A percentile compares a stretch with the other conserved stretches of the same genome.
Conservation (phyloP, 2,329 filamentous ascomycete genomes). For the Calonectria pseudoreteaudii region DNA sequence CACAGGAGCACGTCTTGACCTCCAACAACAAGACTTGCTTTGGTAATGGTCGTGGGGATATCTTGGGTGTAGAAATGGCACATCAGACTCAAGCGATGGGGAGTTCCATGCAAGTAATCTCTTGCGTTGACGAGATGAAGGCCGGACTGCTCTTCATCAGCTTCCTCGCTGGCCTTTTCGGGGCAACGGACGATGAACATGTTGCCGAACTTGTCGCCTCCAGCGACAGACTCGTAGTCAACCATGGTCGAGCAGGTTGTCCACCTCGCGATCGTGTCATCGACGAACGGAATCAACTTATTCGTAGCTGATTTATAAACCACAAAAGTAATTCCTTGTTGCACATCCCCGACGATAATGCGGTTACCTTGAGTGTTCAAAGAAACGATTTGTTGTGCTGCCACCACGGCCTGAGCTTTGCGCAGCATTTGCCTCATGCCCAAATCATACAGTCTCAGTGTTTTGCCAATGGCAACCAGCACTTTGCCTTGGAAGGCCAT, state of each 20-base stretch:
- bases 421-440: slow-evolving; percentile 93
- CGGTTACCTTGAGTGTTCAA: slow-evolving; percentile 91
- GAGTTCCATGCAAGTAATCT: slow-evolving; percentile 88
- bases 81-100: slow-evolving; percentile 86
- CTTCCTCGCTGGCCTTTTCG: slow-evolving; percentile 85
- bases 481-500: slow-evolving; percentile 93
- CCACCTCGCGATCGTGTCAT: slow-evolving; percentile 91
- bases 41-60: slow-evolving; percentile 89
- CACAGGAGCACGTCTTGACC: slow-evolving; percentile 93
- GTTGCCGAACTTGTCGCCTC: slow-evolving; percentile 98
- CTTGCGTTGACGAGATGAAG: slow-evolving; percentile 92
- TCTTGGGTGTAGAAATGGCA: slow-evolving; percentile 93
- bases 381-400: slow-evolving; percentile 85
- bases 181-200: slow-evolving; percentile 93
- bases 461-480: slow-evolving; percentile 84
- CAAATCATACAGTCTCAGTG: slow-evolving; percentile 89
- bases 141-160: slow-evolving; percentile 91
- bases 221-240: slow-evolving; percentile 95
- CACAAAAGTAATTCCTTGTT: slow-evolving; percentile 90
- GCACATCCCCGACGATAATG: slow-evolving; percentile 91
- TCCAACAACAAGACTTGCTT: slow-evolving; percentile 89
- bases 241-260: slow-evolving; percentile 93
- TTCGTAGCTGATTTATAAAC: slow-evolving; percentile 95
- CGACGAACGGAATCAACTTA: slow-evolving; percentile 90
- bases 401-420: slow-evolving; percentile 86